A percentile compares a stretch with the other conserved stretches of the same genome.
phyloP scores from a whole-genome alignment of 768 basidiomycete genomes.

The Rhizopogon vesiculosus region DNA sequence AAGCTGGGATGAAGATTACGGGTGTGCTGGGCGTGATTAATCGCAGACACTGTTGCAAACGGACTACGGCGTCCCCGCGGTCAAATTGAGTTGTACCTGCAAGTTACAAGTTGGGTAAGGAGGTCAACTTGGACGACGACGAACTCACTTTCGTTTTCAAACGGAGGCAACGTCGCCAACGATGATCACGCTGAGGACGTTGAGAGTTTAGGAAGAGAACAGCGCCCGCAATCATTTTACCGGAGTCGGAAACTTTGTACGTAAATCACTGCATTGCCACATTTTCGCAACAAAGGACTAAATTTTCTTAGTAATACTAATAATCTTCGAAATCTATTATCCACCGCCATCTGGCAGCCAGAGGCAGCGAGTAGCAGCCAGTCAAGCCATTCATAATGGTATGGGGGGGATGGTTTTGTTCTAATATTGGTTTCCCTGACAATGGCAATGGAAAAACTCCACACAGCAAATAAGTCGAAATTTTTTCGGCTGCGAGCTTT shows the following conservation, averaged over 20 bases:
- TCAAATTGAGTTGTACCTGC: not conserved
- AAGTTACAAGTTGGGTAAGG: not conserved
- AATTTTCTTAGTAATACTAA: not conserved
- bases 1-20: slow-evolving; percentile 27
- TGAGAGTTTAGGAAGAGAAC: slow-evolving; percentile 9
- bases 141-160: not conserved
- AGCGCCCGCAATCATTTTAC: slow-evolving; percentile 13
- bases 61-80: slow-evolving; percentile 14
- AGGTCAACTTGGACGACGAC: not conserved
- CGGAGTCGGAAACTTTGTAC: slow-evolving; percentile 23
- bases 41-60: slow-evolving; percentile 39
- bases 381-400: too few relatives aligned
- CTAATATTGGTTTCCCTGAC: not conserved
- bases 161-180: slow-evolving; percentile 1
- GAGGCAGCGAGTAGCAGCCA: too few relatives aligned
- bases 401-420: not conserved
- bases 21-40: slow-evolving; percentile 19
- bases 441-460: not conserved
- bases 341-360: too few relatives aligned
- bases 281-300: slow-evolving; percentile 11
- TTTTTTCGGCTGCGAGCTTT: not conserved
- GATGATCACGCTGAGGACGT: slow-evolving; percentile 4
- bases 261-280: slow-evolving; percentile 8
- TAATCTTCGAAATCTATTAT: too few relatives aligned
- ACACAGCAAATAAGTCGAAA: too few relatives aligned